Evolutionary conservation across 1,139 yeast genomes (phyloP).

Genomic region (Pichia sp.): DNA sequence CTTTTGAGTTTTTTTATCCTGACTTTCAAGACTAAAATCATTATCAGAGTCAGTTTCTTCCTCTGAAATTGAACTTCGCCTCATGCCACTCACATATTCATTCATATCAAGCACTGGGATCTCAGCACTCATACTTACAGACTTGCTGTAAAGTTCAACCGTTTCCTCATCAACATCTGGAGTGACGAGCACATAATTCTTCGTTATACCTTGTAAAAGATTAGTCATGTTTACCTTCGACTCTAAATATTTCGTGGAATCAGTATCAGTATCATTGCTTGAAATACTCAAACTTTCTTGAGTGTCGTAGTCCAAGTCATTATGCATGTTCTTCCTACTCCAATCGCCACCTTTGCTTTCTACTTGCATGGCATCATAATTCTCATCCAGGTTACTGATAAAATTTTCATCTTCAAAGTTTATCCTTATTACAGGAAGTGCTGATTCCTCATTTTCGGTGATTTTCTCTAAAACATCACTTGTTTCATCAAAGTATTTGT

Average conservation of each 20-base stretch:
- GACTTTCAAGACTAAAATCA: not conserved
- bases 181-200: constrained; percentile 1
- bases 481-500: constrained; percentile 2
- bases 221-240: not conserved
- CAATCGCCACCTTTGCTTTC: not conserved
- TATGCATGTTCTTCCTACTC: too few species aligned
- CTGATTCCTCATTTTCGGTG: not conserved
- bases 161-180: constrained; percentile 3
- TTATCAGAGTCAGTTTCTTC: not conserved
- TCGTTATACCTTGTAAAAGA: not conserved
- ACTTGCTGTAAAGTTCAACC: constrained; percentile 1
- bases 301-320: not conserved
- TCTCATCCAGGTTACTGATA: not conserved
- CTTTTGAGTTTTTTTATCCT: not conserved
- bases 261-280: not conserved
- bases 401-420: not conserved
- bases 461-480: constrained; percentile 2
- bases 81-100: not conserved
- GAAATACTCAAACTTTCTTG: not conserved
- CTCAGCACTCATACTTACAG: not conserved
- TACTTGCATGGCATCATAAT: not conserved
- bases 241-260: constrained; percentile 5
- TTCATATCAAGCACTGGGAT: constrained; percentile 10
- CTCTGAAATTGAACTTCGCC: not conserved
- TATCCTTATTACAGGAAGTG: constrained; percentile 5